phyloP scores from a whole-genome alignment of 345 rosid species.

The Citrus inodora region DNA sequence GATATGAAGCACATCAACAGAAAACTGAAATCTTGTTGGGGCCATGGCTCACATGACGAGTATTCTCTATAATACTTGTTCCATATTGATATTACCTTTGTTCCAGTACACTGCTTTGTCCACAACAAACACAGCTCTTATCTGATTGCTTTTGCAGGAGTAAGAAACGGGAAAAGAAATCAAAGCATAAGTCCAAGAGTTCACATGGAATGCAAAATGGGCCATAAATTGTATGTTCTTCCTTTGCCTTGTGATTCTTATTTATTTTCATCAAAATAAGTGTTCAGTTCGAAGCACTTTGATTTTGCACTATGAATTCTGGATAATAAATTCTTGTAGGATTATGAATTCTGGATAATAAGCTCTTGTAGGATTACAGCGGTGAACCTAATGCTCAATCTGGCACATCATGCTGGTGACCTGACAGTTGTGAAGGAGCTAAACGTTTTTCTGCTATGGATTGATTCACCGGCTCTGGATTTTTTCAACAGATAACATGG shows the following conservation, averaged over 20 bases:
- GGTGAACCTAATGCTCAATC: not conserved
- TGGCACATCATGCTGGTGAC: not conserved
- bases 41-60: constrained; percentile 82
- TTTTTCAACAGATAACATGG: not conserved
- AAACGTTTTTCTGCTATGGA: not conserved
- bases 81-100: not conserved
- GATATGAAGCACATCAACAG: constrained; percentile 97
- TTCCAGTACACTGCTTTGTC: not conserved
- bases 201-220: constrained; percentile 44
- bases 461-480: not conserved
- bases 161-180: constrained; percentile 91
- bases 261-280: not conserved
- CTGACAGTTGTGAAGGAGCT: not conserved
- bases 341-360: not conserved
- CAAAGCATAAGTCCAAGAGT: constrained; percentile 72
- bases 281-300: not conserved
- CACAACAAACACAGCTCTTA: not conserved
- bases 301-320: not conserved
- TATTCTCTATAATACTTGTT: constrained; percentile 26
- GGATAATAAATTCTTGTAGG: not conserved
- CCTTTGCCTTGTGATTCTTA: not conserved
- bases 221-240: constrained; percentile 19
- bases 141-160: constrained; percentile 32
- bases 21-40: constrained; percentile 90
- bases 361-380: not conserved